phyloP scores from a whole-genome alignment of 1,139 yeast species.

The Kodamaea sp. region DNA sequence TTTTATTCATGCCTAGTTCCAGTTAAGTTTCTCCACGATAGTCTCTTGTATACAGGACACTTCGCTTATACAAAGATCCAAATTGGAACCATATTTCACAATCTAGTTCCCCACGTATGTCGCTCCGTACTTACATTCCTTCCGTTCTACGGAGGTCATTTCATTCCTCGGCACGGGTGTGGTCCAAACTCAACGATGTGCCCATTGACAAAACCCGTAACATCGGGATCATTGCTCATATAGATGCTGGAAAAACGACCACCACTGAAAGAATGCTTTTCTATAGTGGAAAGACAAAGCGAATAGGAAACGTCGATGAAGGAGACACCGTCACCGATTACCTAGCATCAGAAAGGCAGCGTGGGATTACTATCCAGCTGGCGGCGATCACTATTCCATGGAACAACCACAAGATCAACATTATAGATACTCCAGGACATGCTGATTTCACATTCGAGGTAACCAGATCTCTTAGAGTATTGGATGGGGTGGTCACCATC shows the following conservation, averaged over 20 bases:
- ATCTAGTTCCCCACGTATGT: too few relatives aligned
- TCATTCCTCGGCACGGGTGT: slow-evolving; percentile 6
- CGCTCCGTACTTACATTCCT: too few relatives aligned
- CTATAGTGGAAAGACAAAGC: slow-evolving; percentile 75
- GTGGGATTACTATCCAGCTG: slow-evolving; percentile 96
- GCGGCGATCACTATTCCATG: slow-evolving; percentile 94
- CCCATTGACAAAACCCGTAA: slow-evolving; percentile 51
- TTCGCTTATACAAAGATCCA: too few relatives aligned
- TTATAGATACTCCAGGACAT: slow-evolving; percentile 98
- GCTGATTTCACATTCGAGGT: slow-evolving; percentile 98
- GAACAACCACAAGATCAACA: slow-evolving; percentile 73
- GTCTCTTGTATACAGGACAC: too few relatives aligned
- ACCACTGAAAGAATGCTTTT: slow-evolving; percentile 90
- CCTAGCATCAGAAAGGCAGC: slow-evolving; percentile 81
- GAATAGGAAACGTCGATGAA: slow-evolving; percentile 92
- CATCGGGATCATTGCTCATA: slow-evolving; percentile 83
- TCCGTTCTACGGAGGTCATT: slow-evolving; percentile 1
- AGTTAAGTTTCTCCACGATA: too few relatives aligned
- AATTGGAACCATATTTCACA: too few relatives aligned
- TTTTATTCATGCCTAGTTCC: too few relatives aligned
- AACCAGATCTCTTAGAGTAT: slow-evolving; percentile 79
- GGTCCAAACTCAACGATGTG: slow-evolving; percentile 26
- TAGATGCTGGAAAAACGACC: slow-evolving; percentile 90
- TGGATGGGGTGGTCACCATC: slow-evolving; percentile 92
- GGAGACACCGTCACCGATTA: slow-evolving; percentile 97